phyloP scores from a whole-genome alignment of 352 stramenopile species.

The Globisporangium acanthophoron region DNA sequence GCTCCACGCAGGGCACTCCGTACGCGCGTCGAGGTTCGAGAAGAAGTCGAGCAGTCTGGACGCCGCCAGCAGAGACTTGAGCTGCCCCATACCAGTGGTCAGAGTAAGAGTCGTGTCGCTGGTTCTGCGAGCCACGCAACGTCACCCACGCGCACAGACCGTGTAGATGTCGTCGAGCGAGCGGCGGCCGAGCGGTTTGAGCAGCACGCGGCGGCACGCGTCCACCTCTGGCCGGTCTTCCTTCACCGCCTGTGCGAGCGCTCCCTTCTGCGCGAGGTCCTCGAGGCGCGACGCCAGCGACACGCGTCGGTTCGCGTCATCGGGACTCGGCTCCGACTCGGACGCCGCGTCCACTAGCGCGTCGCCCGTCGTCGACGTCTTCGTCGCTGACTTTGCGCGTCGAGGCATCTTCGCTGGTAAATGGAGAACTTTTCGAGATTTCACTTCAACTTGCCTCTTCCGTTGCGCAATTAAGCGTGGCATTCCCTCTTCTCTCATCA shows the following conservation, averaged over 20 bases:
- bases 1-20: background rate
- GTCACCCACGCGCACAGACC: constrained; percentile 17
- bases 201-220: constrained; percentile 45
- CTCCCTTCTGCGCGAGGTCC: constrained; percentile 28
- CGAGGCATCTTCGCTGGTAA: too few species aligned
- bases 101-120: background rate
- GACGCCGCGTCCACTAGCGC: background rate
- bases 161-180: constrained; percentile 73
- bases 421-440: background rate
- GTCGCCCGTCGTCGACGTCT: background rate
- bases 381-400: background rate
- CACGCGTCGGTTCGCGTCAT: constrained; percentile 16
- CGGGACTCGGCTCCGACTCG: background rate
- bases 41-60: constrained; percentile 82
- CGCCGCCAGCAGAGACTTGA: constrained; percentile 66
- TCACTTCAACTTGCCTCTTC: background rate
- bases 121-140: background rate
- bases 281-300: constrained; percentile 49
- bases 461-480: background rate
- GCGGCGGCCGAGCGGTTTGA: constrained; percentile 41
- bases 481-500: background rate
- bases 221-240: constrained; percentile 44
- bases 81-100: constrained; percentile 17
- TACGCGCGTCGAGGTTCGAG: constrained; percentile 71
- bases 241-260: constrained; percentile 35